Evolutionary conservation across 306 rosid species (phyloP), one percentile per base, ranked within the genome.

Genomic region (Prunus fruticosa): DNA sequence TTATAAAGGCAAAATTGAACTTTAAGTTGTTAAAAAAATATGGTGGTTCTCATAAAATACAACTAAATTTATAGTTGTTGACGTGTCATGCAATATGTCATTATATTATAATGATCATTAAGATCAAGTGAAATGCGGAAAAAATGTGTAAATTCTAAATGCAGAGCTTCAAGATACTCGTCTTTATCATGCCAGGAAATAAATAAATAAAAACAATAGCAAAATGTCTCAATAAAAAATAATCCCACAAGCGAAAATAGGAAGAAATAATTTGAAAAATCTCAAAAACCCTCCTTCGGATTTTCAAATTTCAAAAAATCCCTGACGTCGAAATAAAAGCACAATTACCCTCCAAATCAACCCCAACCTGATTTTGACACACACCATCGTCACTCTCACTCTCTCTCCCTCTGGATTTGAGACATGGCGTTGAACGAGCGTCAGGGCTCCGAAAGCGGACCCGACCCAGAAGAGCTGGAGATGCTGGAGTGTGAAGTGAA

Each of bases 401-500:
- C 53, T 27, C 46, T 67, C 34, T 4, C 54, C n/a, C 51, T 18
- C 71, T 22, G 53, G 34, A 14, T 11, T n/a, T 34, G 62, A 6
- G 43, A 18, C 43, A 82, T 93, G 96, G 83, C 83, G 41, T 28
- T 63, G 56, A 64, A 45, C 66, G 34, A 76, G 25, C 14, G 49
- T 28, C 30, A 71, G 51, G 79, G 79, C 53, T 76, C 87, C 50
- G 72, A 28, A 60, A 83, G 22, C 13, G 52, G 73, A 80, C 51
- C 78, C 38, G 81, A 77, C 16, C 20, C 64, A 4, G 78, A 78
- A 19, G 91, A 85, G 60, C 34, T 85, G 75, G 91, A 84, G 74
- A 72, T 28, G 51, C 73, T 93, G 80, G 96, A 90, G 78, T 63
- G 69, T 28, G 89, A 92, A 46, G 85, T 92, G 19, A 70, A 80